A percentile compares a stretch with the other conserved stretches of the same genome.
These are phyloP conservation scores for Herpetospermum pedunculosum DNA, from an alignment of 306 rosid species.

Conservation along the genomic window DNA sequence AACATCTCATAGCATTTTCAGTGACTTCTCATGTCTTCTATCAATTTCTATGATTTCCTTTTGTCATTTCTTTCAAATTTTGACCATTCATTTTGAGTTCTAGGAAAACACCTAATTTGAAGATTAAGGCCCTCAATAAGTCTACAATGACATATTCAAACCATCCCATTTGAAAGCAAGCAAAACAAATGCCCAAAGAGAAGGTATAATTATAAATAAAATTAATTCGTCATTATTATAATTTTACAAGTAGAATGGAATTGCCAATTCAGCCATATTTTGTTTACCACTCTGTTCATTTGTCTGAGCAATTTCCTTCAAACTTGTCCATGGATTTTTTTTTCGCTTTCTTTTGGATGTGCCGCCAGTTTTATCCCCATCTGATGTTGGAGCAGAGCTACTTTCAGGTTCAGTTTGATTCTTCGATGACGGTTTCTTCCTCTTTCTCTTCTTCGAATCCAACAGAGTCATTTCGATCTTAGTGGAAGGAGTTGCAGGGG, in stretches of 20 bases:
- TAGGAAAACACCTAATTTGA: too few relatives aligned
- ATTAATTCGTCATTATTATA: not conserved
- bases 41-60: too few relatives aligned
- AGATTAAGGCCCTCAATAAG: not conserved
- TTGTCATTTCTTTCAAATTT: too few relatives aligned
- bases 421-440: conserved; percentile 23
- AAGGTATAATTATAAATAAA: not conserved
- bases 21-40: not conserved
- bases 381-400: conserved; percentile 10
- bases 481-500: not conserved
- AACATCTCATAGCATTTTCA: not conserved
- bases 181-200: not conserved
- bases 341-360: conserved; percentile 35
- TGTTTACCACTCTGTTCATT: conserved; percentile 18
- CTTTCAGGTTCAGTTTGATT: conserved; percentile 21
- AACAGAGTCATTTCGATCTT: not conserved
- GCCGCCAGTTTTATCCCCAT: conserved; percentile 23
- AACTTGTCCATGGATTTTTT: conserved; percentile 60
- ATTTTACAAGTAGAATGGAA: not conserved
- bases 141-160: not conserved
- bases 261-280: conserved; percentile 1
- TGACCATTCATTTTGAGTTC: too few relatives aligned
- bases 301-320: conserved; percentile 51
- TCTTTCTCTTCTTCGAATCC: conserved; percentile 17
- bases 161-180: not conserved